Conservation (phyloP, 208 protist species). For the Acanthamoeba sp. region DNA sequence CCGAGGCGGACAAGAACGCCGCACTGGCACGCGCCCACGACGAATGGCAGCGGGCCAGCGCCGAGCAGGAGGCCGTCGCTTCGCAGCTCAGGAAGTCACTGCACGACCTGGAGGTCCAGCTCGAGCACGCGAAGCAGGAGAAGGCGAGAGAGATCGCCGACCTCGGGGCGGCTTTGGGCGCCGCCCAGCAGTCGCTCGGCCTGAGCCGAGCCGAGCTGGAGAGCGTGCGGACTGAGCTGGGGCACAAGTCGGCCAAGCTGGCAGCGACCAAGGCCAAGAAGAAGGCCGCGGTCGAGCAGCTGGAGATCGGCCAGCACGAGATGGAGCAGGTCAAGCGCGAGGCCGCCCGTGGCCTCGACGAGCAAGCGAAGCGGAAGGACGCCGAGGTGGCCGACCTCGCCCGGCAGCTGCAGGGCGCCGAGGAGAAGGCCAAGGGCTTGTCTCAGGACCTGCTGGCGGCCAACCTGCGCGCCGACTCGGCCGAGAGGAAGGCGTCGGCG, state of each 20-base stretch:
- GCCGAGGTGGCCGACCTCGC: neutral
- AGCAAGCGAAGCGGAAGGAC: neutral
- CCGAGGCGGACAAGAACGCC: no score
- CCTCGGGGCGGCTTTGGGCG: neutral
- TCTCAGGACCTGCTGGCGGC: neutral
- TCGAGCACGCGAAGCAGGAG: neutral
- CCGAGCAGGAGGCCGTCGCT: neutral
- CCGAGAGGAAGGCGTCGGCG: neutral
- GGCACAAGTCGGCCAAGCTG: neutral
- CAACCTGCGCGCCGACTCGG: neutral
- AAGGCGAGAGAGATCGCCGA: neutral
- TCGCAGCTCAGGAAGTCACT: neutral
- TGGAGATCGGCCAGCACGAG: neutral
- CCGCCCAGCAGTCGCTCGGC: neutral
- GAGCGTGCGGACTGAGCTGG: neutral
- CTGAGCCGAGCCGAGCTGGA: neutral
- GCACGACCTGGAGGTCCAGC: neutral
- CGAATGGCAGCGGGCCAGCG: neutral
- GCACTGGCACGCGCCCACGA: no score
- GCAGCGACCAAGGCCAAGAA: neutral
- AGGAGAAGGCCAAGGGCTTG: neutral
- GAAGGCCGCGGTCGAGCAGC: neutral
- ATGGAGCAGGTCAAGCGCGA: neutral
- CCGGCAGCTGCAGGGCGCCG: neutral
- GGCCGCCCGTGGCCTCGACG: neutral